A percentile compares a stretch with the other conserved stretches of the same genome.
These are phyloP conservation scores for Stephania cephalantha DNA, from an alignment of 164 flowering plant genomes.

Conservation along the genomic window DNA sequence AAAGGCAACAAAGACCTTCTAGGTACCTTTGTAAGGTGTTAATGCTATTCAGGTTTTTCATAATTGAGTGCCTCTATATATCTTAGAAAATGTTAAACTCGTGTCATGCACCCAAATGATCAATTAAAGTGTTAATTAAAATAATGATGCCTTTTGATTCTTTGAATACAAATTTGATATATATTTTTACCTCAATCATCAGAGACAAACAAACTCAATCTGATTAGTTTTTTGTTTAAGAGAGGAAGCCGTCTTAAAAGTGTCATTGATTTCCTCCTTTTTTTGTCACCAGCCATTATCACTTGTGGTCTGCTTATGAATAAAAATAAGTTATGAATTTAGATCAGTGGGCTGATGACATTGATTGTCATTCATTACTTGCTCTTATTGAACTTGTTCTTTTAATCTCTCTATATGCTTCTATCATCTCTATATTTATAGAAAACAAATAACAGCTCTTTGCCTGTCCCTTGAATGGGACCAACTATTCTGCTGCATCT, in stretches of 20 bases:
- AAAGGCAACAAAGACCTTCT: background rate
- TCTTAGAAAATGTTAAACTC: background rate
- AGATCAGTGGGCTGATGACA: background rate
- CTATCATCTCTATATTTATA: no score
- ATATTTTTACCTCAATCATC: background rate
- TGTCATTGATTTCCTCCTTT: background rate
- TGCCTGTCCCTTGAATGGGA: background rate
- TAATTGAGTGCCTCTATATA: background rate
- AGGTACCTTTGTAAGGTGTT: background rate
- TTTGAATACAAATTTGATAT: background rate
- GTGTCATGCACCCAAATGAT: background rate
- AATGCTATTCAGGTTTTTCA: background rate
- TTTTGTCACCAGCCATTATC: background rate
- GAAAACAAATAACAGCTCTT: background rate
- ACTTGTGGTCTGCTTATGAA: background rate
- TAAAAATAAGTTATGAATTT: background rate
- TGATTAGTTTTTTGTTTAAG: background rate
- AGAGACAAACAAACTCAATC: background rate
- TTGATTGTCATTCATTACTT: background rate
- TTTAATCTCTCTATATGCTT: background rate
- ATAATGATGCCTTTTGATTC: background rate
- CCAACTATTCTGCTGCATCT: background rate
- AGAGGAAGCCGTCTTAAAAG: background rate
- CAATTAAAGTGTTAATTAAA: constrained; percentile 1
- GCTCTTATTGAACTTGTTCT: background rate